Conservation (phyloP, 306 rosid genomes). For the Rosa multiflora region DNA sequence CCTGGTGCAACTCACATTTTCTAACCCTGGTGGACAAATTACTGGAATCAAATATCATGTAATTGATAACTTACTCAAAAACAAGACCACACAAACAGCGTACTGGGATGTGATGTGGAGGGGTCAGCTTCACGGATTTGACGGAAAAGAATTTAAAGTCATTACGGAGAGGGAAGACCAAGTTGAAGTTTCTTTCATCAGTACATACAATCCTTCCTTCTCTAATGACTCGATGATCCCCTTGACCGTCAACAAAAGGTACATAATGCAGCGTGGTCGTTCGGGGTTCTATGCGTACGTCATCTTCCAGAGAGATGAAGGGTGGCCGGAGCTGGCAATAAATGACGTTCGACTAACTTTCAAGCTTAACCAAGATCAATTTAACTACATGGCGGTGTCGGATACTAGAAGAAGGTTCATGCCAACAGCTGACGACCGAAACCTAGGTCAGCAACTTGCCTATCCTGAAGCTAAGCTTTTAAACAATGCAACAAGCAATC, state of each 20-base stretch:
- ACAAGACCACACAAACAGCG: constrained; percentile 15
- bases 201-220: constrained; percentile 40
- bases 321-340: constrained; percentile 47
- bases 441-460: constrained; percentile 24
- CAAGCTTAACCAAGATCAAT: constrained; percentile 45
- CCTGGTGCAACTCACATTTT: constrained; percentile 41
- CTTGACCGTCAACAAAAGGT: constrained; percentile 70
- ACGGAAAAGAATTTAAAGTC: constrained; percentile 36
- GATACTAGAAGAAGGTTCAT: constrained; percentile 56
- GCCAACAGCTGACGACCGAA: constrained; percentile 55
- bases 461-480: constrained; percentile 77
- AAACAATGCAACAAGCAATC: constrained; percentile 31
- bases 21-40: constrained; percentile 59
- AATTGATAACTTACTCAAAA: constrained; percentile 44
- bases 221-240: constrained; percentile 28
- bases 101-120: constrained; percentile 72
- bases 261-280: constrained; percentile 47
- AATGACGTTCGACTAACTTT: constrained; percentile 49
- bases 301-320: constrained; percentile 49
- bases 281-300: constrained; percentile 67
- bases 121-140: constrained; percentile 30
- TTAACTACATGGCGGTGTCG: constrained; percentile 68
- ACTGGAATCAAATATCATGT: constrained; percentile 46
- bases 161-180: constrained; percentile 27
- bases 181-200: constrained; percentile 66